Percentiles rank a stretch among this genome's conserved stretches.
Evolutionary conservation across 1,284 basidiomycete genomes (phyloP).

Genomic region (Puccinia coronata): DNA sequence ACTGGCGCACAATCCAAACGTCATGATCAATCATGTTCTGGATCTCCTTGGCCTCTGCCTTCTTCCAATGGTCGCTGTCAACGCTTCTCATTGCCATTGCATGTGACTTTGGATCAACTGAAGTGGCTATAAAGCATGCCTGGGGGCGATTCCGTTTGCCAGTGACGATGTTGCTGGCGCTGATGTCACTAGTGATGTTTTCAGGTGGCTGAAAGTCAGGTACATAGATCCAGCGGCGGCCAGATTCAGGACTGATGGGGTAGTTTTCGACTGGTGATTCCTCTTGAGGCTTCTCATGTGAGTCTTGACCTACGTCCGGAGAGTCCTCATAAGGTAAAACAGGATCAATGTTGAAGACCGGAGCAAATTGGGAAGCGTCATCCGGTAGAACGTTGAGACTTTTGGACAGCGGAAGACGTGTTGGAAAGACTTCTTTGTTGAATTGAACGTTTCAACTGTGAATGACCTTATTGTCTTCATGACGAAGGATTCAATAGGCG

Average conservation of each 20-base stretch:
- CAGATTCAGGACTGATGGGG: too few species aligned
- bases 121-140: neutral
- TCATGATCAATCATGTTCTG: neutral
- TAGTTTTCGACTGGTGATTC: too few species aligned
- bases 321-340: too few species aligned
- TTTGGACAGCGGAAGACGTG: neutral
- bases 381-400: neutral
- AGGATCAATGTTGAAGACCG: neutral
- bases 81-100: neutral
- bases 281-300: too few species aligned
- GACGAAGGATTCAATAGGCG: neutral
- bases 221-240: too few species aligned
- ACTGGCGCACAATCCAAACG: neutral
- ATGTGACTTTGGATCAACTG: neutral
- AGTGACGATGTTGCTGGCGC: neutral
- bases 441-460: neutral
- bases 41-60: neutral
- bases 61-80: neutral
- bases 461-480: neutral
- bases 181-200: neutral
- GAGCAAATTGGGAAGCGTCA: neutral
- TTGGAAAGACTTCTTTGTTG: neutral
- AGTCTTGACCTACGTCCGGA: too few species aligned
- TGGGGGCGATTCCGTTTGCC: neutral
- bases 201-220: neutral